Conservation (phyloP, 345 rosid genomes). For the Turritis glabra region DNA sequence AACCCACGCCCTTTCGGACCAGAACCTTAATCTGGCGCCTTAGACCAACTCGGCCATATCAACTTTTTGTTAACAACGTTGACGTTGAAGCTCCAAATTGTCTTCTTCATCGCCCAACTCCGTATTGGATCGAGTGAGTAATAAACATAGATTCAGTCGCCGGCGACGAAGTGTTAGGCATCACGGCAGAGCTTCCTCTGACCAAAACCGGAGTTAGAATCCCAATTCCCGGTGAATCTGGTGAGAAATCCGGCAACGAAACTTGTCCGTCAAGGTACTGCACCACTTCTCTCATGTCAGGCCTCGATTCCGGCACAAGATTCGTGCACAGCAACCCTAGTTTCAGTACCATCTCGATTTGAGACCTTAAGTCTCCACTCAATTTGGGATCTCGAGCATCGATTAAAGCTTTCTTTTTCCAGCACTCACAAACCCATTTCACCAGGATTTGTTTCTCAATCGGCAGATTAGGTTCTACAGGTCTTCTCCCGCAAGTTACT, state of each 20-base stretch:
- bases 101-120: constrained; percentile 25
- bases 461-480: constrained; percentile 32
- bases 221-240: constrained; percentile 33
- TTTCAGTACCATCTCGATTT: constrained; percentile 41
- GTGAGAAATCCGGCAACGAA: constrained; percentile 36
- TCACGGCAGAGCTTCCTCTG: not conserved
- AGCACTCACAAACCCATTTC: constrained; percentile 42
- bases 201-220: constrained; percentile 15
- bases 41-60: constrained; percentile 95
- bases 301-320: constrained; percentile 37
- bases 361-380: constrained; percentile 2
- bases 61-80: constrained; percentile 23
- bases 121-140: constrained; percentile 31
- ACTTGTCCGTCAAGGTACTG: constrained; percentile 25
- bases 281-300: constrained; percentile 41
- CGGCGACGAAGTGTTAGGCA: not conserved
- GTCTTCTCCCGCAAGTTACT: constrained; percentile 57
- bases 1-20: constrained; percentile 99
- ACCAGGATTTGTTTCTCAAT: constrained; percentile 36
- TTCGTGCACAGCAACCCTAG: constrained; percentile 46
- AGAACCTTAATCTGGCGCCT: constrained; percentile 99
- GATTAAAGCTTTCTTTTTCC: constrained; percentile 34
- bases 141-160: constrained; percentile 27
- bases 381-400: constrained; percentile 38
- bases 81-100: rapidly evolving